Conservation (phyloP, 148 eudicot species). For the Chenopodium berlandieri region DNA sequence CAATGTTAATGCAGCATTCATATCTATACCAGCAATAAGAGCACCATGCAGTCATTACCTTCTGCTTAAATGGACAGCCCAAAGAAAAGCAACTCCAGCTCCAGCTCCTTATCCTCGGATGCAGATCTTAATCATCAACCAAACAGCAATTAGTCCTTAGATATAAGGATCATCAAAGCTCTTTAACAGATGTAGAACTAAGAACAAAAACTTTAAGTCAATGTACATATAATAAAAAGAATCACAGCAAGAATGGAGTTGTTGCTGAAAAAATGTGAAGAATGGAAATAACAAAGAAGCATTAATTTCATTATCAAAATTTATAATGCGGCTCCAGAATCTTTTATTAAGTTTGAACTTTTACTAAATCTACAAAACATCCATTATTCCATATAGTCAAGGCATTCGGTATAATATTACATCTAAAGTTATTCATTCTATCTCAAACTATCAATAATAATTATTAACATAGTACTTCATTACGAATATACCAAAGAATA, state of each 20-base stretch:
- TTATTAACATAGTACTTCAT: too few species aligned
- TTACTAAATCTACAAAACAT: too few species aligned
- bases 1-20: background rate
- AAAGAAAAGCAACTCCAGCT: conserved; percentile 76
- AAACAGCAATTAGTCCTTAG: conserved; percentile 3
- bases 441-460: too few species aligned
- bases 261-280: too few species aligned
- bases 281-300: too few species aligned
- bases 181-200: background rate
- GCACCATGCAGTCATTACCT: conserved; percentile 2
- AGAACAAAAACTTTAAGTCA: background rate
- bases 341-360: too few species aligned
- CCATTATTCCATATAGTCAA: too few species aligned
- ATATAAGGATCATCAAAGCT: conserved; percentile 1
- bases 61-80: conserved; percentile 56
- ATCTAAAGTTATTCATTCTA: too few species aligned
- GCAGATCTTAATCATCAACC: conserved; percentile 50
- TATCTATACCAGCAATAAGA: conserved; percentile 3
- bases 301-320: too few species aligned
- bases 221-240: background rate
- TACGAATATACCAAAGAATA: too few species aligned
- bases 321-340: too few species aligned
- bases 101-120: conserved; percentile 57
- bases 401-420: too few species aligned
- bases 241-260: background rate